Evolutionary conservation across 2,329 filamentous ascomycete species (phyloP).

Genomic region (Dactylellina sp.): DNA sequence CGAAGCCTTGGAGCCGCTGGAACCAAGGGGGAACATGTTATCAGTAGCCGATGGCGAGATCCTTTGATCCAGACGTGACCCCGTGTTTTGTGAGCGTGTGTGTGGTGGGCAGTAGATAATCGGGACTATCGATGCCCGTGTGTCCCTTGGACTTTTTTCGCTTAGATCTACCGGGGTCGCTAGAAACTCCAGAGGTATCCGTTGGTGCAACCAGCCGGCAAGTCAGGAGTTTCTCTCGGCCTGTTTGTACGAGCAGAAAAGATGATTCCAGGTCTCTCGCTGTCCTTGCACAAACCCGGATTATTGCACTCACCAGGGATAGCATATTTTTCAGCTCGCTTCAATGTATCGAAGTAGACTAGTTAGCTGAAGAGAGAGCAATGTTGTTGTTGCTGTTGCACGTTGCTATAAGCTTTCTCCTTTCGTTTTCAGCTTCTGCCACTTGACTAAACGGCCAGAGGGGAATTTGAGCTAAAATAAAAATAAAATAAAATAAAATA

Average conservation of each 20-base stretch:
- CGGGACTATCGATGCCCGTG: slow-evolving; percentile 2
- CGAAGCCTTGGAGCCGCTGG: too few relatives aligned
- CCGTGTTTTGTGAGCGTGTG: background rate
- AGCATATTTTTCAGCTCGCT: slow-evolving; percentile 1
- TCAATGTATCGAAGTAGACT: background rate
- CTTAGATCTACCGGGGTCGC: background rate
- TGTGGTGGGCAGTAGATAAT: background rate
- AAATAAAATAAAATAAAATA: background rate
- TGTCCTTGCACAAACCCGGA: background rate
- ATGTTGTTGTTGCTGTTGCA: background rate
- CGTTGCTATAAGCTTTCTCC: background rate
- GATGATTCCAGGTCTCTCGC: background rate
- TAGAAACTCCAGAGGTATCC: background rate
- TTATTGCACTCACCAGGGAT: too few relatives aligned
- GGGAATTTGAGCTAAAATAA: background rate
- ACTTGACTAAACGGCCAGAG: too few relatives aligned
- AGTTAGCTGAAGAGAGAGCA: background rate
- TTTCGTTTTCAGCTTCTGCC: background rate
- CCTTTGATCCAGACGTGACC: background rate
- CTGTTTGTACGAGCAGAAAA: too few relatives aligned
- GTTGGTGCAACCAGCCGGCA: slow-evolving; percentile 4
- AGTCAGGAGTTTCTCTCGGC: background rate
- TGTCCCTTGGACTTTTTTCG: background rate
- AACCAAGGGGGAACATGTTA: too few relatives aligned
- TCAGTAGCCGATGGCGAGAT: background rate